Percentiles rank a stretch among this genome's conserved stretches.
Conservation (phyloP, 1,139 yeast species). For the Kodamaea plutei region DNA sequence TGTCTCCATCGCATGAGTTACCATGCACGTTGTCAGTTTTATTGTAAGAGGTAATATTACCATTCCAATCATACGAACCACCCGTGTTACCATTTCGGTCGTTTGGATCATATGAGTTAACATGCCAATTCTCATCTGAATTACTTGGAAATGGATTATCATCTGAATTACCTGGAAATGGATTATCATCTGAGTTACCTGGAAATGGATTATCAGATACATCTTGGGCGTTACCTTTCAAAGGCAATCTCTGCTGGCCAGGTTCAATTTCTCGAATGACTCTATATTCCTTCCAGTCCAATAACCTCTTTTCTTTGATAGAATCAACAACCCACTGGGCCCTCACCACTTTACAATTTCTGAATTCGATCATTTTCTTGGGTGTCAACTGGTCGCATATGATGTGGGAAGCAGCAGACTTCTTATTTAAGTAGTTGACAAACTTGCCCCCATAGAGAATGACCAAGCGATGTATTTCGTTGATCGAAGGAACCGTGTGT, state of each 20-base stretch:
- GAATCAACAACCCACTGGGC: slow-evolving; percentile 83
- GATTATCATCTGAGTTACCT: background rate
- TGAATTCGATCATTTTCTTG: slow-evolving; percentile 61
- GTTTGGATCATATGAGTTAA: too few relatives aligned
- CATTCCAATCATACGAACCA: slow-evolving; percentile 6
- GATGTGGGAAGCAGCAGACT: slow-evolving; percentile 78
- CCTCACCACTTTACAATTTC: slow-evolving; percentile 66
- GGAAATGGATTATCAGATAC: background rate
- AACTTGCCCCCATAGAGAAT: slow-evolving; percentile 79
- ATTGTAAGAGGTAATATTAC: slow-evolving; percentile 6
- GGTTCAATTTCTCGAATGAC: slow-evolving; percentile 49
- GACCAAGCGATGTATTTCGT: slow-evolving; percentile 66
- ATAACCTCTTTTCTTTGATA: slow-evolving; percentile 39
- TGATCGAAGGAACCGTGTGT: slow-evolving; percentile 72
- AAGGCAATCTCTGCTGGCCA: slow-evolving; percentile 44
- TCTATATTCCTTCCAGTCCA: slow-evolving; percentile 67
- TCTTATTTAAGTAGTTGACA: slow-evolving; percentile 61
- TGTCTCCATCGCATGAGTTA: too few relatives aligned
- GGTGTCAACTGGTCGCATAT: slow-evolving; percentile 78
- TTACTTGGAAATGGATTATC: background rate
- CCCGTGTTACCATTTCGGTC: background rate
- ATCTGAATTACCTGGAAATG: background rate
- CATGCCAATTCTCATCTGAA: background rate
- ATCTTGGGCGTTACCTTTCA: too few relatives aligned
- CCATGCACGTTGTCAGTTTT: too few relatives aligned